Conservation (phyloP, 2,329 filamentous ascomycete genomes). For the Aspergillus pseudoterreus region DNA sequence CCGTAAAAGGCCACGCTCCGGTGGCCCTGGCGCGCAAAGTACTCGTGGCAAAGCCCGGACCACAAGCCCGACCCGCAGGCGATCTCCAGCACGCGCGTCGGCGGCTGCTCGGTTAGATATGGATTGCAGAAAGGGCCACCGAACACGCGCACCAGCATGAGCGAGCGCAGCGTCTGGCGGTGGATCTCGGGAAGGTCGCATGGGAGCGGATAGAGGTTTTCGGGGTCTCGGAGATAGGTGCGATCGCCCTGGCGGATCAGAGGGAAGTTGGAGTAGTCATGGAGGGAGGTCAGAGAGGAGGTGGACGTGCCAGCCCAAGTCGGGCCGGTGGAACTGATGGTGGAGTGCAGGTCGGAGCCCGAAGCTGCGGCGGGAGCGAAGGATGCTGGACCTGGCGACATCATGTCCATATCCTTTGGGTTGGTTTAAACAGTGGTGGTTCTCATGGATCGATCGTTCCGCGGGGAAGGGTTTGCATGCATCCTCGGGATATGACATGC, state of each 20-base stretch:
- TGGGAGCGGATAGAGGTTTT: constrained; percentile 76
- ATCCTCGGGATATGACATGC: too few species aligned
- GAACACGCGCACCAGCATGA: constrained; percentile 77
- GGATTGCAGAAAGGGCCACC: constrained; percentile 75
- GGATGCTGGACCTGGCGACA: constrained; percentile 25
- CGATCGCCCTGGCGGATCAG: constrained; percentile 74
- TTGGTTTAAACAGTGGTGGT: not conserved
- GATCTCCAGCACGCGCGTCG: constrained; percentile 75
- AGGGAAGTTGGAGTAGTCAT: constrained; percentile 47
- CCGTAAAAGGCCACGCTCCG: constrained; percentile 73
- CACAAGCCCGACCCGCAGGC: constrained; percentile 86
- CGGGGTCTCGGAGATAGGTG: constrained; percentile 72
- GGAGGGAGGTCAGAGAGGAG: constrained; percentile 32
- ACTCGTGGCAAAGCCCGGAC: constrained; percentile 82
- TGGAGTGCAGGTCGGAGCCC: constrained; percentile 33
- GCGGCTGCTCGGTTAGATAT: constrained; percentile 62
- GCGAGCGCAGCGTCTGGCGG: constrained; percentile 77
- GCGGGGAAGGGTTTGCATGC: constrained; percentile 3
- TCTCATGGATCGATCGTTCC: constrained; percentile 16
- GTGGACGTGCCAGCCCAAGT: constrained; percentile 31
- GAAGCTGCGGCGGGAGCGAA: constrained; percentile 25
- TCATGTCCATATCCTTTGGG: constrained; percentile 25
- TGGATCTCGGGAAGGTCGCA: constrained; percentile 84
- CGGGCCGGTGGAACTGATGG: constrained; percentile 26
- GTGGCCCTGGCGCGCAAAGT: constrained; percentile 67